Evolutionary conservation across 768 basidiomycete genomes (phyloP).

Genomic region (Tulasnella sp.): DNA sequence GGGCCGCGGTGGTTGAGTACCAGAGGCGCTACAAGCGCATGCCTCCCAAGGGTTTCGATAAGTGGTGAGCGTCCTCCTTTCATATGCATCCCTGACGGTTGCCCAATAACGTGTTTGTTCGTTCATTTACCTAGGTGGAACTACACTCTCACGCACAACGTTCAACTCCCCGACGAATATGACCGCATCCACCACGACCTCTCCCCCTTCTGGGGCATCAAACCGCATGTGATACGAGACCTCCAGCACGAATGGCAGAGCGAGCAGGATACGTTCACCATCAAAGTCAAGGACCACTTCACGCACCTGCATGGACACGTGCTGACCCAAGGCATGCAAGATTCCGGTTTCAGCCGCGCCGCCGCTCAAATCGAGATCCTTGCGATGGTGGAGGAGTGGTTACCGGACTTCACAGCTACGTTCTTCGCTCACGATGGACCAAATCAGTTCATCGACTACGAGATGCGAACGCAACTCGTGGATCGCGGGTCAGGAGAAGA

Average conservation of each 20-base stretch:
- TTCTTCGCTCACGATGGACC: constrained; percentile 26
- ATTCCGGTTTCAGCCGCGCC: not conserved
- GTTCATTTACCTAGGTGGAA: constrained; percentile 30
- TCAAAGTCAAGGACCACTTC: not conserved
- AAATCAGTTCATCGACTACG: constrained; percentile 29
- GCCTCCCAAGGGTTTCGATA: constrained; percentile 37
- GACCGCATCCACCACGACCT: constrained; percentile 38
- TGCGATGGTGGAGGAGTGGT: constrained; percentile 30
- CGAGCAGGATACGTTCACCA: not conserved
- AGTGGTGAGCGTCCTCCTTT: constrained; percentile 27
- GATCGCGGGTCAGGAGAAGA: constrained; percentile 26
- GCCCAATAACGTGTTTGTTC: constrained; percentile 19
- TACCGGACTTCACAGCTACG: constrained; percentile 39
- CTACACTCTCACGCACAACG: constrained; percentile 35
- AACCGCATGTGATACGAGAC: constrained; percentile 20
- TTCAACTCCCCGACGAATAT: constrained; percentile 45
- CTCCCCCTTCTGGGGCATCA: constrained; percentile 35
- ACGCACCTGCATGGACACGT: not conserved
- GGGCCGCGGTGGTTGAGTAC: constrained; percentile 32
- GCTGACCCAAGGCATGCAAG: not conserved
- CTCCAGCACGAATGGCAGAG: not conserved
- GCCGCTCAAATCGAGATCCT: constrained; percentile 29
- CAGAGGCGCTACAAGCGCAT: constrained; percentile 26
- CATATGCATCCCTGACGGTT: not conserved
- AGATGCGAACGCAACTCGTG: constrained; percentile 27